Evolutionary conservation across 306 rosid genomes (phyloP).

Genomic region (Sophora flavescens): DNA sequence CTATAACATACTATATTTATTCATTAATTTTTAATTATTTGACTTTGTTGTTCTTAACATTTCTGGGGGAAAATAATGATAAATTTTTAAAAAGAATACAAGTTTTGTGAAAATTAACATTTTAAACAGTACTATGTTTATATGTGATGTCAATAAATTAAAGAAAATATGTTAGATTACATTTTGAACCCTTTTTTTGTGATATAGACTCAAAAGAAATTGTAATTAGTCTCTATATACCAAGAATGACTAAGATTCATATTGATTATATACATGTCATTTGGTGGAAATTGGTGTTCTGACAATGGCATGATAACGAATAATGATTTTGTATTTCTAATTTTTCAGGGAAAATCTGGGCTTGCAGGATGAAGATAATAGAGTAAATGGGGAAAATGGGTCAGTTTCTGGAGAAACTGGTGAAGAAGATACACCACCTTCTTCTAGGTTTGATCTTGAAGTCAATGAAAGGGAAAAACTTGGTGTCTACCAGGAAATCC

Average conservation of each 20-base stretch:
- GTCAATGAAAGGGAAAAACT: slow-evolving; percentile 47
- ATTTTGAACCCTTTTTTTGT: neutral
- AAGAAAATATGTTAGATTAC: too few species aligned
- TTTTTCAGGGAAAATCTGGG: slow-evolving; percentile 53
- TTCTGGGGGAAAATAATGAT: neutral
- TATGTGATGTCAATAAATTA: neutral
- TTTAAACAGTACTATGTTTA: neutral
- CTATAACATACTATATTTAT: neutral
- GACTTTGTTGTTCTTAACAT: neutral
- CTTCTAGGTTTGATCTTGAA: slow-evolving; percentile 54
- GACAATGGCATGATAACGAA: slow-evolving; percentile 26
- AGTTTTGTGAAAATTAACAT: neutral
- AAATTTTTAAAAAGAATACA: neutral
- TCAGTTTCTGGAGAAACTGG: slow-evolving; percentile 28
- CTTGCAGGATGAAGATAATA: slow-evolving; percentile 52
- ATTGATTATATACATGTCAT: slow-evolving; percentile 3
- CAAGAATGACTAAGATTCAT: neutral
- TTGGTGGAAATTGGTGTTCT: slow-evolving; percentile 29
- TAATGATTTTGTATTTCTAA: slow-evolving; percentile 45
- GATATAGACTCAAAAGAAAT: neutral
- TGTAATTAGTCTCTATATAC: neutral
- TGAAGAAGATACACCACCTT: slow-evolving; percentile 27
- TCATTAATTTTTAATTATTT: neutral
- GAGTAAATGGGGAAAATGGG: slow-evolving; percentile 35
- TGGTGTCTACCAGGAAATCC: slow-evolving; percentile 50